Evolutionary conservation across 805 yeast genomes (phyloP).

Genomic region (Suhomyces sp.): DNA sequence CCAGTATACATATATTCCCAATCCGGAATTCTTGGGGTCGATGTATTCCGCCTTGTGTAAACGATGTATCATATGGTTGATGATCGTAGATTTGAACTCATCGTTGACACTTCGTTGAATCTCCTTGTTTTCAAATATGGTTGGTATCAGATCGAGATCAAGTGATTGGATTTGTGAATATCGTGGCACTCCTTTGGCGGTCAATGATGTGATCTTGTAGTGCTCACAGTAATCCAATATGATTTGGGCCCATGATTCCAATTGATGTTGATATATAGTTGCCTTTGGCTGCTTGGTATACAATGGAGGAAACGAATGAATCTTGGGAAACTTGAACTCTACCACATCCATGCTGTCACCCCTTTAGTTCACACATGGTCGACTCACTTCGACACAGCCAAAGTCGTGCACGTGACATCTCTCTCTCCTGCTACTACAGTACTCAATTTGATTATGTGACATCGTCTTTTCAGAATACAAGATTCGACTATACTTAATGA

Average conservation of each 20-base stretch:
- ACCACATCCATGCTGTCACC: background rate
- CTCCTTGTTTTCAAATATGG: slow-evolving; percentile 49
- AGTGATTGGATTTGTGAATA: slow-evolving; percentile 24
- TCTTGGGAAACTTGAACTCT: slow-evolving; percentile 38
- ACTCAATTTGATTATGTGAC: too few species aligned
- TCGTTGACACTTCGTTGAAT: slow-evolving; percentile 55
- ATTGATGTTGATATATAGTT: slow-evolving; percentile 72
- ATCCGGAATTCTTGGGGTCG: slow-evolving; percentile 51
- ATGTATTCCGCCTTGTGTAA: slow-evolving; percentile 56
- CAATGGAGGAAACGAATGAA: slow-evolving; percentile 76
- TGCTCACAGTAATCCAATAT: slow-evolving; percentile 59
- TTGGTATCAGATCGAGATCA: slow-evolving; percentile 20
- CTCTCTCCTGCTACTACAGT: background rate
- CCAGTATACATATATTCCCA: slow-evolving; percentile 62
- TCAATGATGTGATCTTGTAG: slow-evolving; percentile 38
- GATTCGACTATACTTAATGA: slow-evolving; percentile 3
- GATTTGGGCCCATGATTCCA: slow-evolving; percentile 71
- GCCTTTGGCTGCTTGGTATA: slow-evolving; percentile 87
- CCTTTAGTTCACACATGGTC: background rate
- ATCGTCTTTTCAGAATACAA: too few species aligned
- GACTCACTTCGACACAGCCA: background rate
- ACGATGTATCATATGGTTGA: slow-evolving; percentile 52
- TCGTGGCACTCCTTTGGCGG: slow-evolving; percentile 28
- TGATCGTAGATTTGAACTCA: slow-evolving; percentile 54
- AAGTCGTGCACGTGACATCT: background rate